phyloP scores from a whole-genome alignment of 306 rosid species.

The Begonia fuchsioides region DNA sequence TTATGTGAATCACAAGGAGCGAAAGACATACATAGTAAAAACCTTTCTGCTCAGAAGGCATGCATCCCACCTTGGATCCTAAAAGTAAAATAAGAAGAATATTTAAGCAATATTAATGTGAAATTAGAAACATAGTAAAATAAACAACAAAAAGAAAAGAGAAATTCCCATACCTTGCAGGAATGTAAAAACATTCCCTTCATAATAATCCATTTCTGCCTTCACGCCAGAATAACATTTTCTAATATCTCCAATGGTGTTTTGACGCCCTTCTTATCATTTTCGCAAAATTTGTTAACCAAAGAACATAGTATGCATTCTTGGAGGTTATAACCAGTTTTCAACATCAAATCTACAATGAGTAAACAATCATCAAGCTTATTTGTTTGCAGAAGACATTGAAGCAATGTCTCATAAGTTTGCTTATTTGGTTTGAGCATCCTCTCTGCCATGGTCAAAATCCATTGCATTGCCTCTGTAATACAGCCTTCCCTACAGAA shows the following conservation, averaged over 20 bases:
- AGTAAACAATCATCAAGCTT: slow-evolving; percentile 49
- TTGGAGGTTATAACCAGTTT: slow-evolving; percentile 36
- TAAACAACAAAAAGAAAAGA: not conserved
- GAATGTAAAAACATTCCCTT: slow-evolving; percentile 83
- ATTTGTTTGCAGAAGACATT: slow-evolving; percentile 23
- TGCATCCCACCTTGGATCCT: slow-evolving; percentile 99
- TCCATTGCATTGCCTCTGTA: slow-evolving; percentile 43
- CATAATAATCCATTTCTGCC: slow-evolving; percentile 97
- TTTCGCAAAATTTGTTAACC: slow-evolving; percentile 25
- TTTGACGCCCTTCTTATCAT: not conserved
- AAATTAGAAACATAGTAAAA: slow-evolving; percentile 1
- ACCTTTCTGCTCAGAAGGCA: slow-evolving; percentile 87
- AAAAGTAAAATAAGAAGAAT: slow-evolving; percentile 3
- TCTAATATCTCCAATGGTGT: too few species aligned
- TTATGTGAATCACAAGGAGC: slow-evolving; percentile 95
- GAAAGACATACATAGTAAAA: too few species aligned
- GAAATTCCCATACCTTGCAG: slow-evolving; percentile 85
- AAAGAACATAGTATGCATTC: slow-evolving; percentile 15
- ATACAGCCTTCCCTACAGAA: slow-evolving; percentile 30
- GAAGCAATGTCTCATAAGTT: slow-evolving; percentile 35
- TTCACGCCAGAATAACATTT: too few species aligned
- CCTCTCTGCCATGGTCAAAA: slow-evolving; percentile 28
- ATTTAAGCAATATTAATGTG: not conserved
- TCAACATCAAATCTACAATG: slow-evolving; percentile 44
- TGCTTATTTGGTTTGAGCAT: slow-evolving; percentile 29